Evolutionary conservation across 306 rosid genomes (phyloP), one percentile per base, ranked within the genome.

Genomic region (Vigna hirtella): DNA sequence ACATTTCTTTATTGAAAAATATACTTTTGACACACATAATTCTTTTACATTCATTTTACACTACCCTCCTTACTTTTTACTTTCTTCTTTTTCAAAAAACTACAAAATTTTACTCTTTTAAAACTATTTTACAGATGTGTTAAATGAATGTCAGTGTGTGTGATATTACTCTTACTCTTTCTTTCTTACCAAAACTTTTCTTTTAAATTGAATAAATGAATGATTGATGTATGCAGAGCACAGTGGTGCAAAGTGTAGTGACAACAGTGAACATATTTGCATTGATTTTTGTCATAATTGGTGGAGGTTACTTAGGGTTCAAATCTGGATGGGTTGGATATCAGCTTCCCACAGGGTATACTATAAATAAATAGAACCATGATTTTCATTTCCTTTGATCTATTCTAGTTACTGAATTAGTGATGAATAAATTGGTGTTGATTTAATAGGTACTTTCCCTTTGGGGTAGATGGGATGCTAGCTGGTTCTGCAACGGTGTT

Each of bases 401-500:
- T 65, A 43, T 61, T 32, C 72, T 2, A 24, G n/a, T 68, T 28
- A 55, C 18, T 73, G 78, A 65, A 11, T 34, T 13, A 66, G 5
- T 22, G 32, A 14, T 53, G 49, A 43, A 43, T 11, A 43, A 11
- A 11, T 65, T 5, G 42, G 47, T 40, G 24, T 73, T 70, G 32
- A 64, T 79, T 63, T 34, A 11, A 83, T 83, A 95, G 98, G 88
- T 95, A 91, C 73, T 92, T 92, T 38, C 93, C 98, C 57, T 90
- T 86, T 79, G 98, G 97, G 81, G 86, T 89, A 16, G 94, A 95
- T 87, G 98, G 98, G 47, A 84, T 92, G 97, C 92, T 95, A 78
- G 90, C 98, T 26, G 98, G 98, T 85, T 95, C 98, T 77, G 98
- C 98, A 36, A 93, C 98, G 3, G 98, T 87, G 28, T 95, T 95